phyloP scores from a whole-genome alignment of 305 asterid species.

The Plantago coronopus region DNA sequence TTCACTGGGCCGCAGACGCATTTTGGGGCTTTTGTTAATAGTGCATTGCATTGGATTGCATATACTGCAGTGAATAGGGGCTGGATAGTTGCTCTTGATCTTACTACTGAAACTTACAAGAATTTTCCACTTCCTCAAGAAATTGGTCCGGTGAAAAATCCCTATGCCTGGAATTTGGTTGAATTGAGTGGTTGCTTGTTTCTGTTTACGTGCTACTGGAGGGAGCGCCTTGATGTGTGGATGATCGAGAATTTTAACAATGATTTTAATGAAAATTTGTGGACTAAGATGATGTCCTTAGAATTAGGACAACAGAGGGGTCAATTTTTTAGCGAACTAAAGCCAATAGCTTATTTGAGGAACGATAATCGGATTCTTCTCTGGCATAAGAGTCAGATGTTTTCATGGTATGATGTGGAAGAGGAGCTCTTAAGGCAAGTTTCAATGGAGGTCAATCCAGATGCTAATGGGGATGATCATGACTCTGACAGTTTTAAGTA shows the following conservation, averaged over 20 bases:
- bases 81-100: constrained; percentile 1
- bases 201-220: neutral
- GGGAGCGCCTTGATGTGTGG: neutral
- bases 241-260: neutral
- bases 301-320: no score
- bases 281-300: no score
- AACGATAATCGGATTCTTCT: no score
- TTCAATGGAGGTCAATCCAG: neutral
- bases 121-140: neutral
- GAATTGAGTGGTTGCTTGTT: constrained; percentile 2
- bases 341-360: no score
- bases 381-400: neutral
- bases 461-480: neutral
- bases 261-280: no score
- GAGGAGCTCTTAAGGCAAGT: neutral
- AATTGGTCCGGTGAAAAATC: neutral
- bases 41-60: neutral
- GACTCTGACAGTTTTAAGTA: no score
- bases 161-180: neutral
- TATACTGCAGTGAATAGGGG: no score
- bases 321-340: no score
- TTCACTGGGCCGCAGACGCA: neutral
- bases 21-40: neutral
- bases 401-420: neutral
- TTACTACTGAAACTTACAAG: neutral